Evolutionary conservation across 352 stramenopile species (phyloP), one percentile per base, ranked within the genome.

Genomic region (Globisporangium carolinianum): DNA sequence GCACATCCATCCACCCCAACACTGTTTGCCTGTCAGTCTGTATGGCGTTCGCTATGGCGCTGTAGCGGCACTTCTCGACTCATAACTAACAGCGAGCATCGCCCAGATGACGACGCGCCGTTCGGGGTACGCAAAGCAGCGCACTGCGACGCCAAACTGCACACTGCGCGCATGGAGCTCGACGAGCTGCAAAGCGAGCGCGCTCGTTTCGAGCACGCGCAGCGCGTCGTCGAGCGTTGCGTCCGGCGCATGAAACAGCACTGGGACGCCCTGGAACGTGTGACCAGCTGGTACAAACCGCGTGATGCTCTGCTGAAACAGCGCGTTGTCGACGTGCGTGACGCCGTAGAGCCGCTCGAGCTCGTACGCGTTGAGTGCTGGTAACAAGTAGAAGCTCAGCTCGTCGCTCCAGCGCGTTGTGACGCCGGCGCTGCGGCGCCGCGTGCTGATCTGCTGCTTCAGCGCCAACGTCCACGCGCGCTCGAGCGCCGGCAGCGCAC

Each of bases 361-460:
- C 42, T 97, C 88, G 65, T 97, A 97, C 12, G 86, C 86, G 47
- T 80, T 80, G 17, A 97, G 75, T n/a, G 88, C 86, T 32, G 87
- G 87, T 8, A 89, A 68, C 48, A 97, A 61, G 51, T 81, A 87
- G 59, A 92, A 91, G 54, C 68, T 72, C 18, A 97, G 72, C 39
- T 84, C 76, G 41, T 84, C 72, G 54, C 83, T 92, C 83, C 83
- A 96, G 6, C 63, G 67, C 15, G 86, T 95, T 49, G 68, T 54
- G 51, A 90, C 67, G 6, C 83, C 79, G 41, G 75, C 63, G 6
- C 52, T 66, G 42, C 74, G 70, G 38, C 82, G 66, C 18, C 67
- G 63, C 4, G 74, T 74, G 2, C 69, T 63, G 47, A 93, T 73
- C 9, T 62, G 62, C 38, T 55, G 50, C 35, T 71, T 70, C 2